Evolutionary conservation across 1,284 basidiomycete species (phyloP), one percentile per base, ranked within the genome.

Genomic region (Boletus sp.): DNA sequence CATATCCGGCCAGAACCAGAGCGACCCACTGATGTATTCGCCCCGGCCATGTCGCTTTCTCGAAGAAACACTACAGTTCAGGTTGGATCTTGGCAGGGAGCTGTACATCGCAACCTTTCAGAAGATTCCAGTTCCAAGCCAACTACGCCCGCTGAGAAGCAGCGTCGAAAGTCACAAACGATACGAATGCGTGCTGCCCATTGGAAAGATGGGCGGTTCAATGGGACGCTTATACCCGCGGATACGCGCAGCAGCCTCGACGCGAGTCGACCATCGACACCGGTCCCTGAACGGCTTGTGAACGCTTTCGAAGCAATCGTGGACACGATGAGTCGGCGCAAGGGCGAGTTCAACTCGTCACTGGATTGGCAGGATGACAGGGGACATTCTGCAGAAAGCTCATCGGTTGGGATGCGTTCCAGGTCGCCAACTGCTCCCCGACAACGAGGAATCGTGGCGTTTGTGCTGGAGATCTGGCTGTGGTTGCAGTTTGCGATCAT

Each of bases 401-500:
- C 64, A 17, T 6, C 21, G 8, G 44, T 17, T 19, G 54, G 30
- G 33, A 44, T 37, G 44, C 61, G 37, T 25, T 59, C 63, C 9
- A 48, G 50, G 57, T 67, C 71, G 53, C 65, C 56, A n/a, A 28
- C 59, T 28, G 56, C 58, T 21, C 59, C 67, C 25, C 66, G 65
- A 53, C 72, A 74, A 56, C 72, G 73, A 35, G 79, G 81, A 25
- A 68, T 84, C 48, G 79, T 80, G 17, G 78, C 76, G 31, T 74
- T 88, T 55, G 72, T 91, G 62, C 67, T 93, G 48, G 87, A 90
- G 74, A 70, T 89, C 27, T 93, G 91, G 91, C 72, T 93, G 60
- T 91, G 90, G 90, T 71, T 91, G 56, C 90, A 93, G 73, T 92
- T 93, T 69, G 77, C 71, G 11, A 79, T 91, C 61, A 84, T 93